Evolutionary conservation across 2,329 filamentous ascomycete genomes (phyloP).

Genomic region (Fusarium heterosporum): DNA sequence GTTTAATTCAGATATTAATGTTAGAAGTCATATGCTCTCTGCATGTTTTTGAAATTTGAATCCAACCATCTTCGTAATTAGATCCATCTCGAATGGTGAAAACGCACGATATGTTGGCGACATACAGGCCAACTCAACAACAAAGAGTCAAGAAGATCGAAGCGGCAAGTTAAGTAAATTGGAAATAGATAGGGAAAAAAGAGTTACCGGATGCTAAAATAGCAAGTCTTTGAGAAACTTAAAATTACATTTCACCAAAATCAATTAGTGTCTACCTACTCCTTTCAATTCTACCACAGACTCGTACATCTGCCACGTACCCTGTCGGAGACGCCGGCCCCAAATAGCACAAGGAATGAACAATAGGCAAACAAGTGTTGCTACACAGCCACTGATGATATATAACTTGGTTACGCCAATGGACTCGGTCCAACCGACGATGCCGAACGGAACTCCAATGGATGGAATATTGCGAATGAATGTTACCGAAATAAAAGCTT

Average conservation of each 20-base stretch:
- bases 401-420: conserved; percentile 49
- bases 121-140: too few species aligned
- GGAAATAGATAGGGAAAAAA: too few species aligned
- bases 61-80: too few species aligned
- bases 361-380: conserved; percentile 38
- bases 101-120: too few species aligned
- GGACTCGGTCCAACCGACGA: conserved; percentile 47
- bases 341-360: conserved; percentile 48
- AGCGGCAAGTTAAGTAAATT: too few species aligned
- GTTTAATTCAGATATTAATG: not conserved
- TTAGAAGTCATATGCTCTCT: not conserved
- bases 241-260: too few species aligned
- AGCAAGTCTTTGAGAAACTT: too few species aligned
- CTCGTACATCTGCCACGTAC: conserved; percentile 26
- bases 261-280: not conserved
- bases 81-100: too few species aligned
- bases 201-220: too few species aligned
- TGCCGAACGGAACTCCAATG: conserved; percentile 46
- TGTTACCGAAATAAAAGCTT: conserved; percentile 49
- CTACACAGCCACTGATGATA: conserved; percentile 42
- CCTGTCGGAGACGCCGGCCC: conserved; percentile 32
- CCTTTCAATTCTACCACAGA: not conserved
- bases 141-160: too few species aligned
- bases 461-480: conserved; percentile 50
- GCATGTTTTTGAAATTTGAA: too few species aligned